Evolutionary conservation across 495 filamentous ascomycete genomes (phyloP).

Genomic region (Barbatosphaeria neglecta): DNA sequence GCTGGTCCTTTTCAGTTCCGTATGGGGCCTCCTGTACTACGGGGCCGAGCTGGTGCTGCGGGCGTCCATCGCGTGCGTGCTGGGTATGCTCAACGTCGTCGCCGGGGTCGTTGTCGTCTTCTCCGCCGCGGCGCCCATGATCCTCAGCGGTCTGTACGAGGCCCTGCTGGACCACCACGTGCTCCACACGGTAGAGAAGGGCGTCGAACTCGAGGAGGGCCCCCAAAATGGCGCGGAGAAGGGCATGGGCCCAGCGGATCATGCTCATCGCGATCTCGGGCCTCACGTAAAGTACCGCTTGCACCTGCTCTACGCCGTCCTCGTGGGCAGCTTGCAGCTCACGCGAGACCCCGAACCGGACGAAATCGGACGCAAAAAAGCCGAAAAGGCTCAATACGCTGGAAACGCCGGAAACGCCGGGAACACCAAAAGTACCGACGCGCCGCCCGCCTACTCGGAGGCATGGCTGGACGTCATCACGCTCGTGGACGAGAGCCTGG

Average conservation of each 20-base stretch:
- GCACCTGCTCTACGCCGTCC: neutral
- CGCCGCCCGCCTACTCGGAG: too few relatives aligned
- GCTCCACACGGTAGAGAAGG: neutral
- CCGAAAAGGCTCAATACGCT: neutral
- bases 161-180: conserved; percentile 15
- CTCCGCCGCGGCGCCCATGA: conserved; percentile 17
- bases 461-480: neutral
- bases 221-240: too few relatives aligned
- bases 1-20: neutral
- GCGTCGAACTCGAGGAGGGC: neutral
- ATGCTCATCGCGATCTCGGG: too few relatives aligned
- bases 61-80: neutral
- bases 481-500: neutral
- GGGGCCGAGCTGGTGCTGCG: neutral
- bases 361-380: neutral
- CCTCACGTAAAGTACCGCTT: neutral
- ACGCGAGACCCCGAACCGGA: neutral
- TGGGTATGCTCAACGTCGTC: conserved; percentile 9
- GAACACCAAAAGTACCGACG: too few relatives aligned
- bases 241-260: too few relatives aligned
- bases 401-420: too few relatives aligned
- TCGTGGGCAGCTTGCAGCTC: neutral
- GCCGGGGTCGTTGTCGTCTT: conserved; percentile 15
- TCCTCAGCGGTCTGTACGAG: conserved; percentile 20
- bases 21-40: too few relatives aligned